Percentiles rank a stretch among this genome's conserved stretches.
phyloP scores from a whole-genome alignment of 441 rosid species.

The Bruguiera hainesii region DNA sequence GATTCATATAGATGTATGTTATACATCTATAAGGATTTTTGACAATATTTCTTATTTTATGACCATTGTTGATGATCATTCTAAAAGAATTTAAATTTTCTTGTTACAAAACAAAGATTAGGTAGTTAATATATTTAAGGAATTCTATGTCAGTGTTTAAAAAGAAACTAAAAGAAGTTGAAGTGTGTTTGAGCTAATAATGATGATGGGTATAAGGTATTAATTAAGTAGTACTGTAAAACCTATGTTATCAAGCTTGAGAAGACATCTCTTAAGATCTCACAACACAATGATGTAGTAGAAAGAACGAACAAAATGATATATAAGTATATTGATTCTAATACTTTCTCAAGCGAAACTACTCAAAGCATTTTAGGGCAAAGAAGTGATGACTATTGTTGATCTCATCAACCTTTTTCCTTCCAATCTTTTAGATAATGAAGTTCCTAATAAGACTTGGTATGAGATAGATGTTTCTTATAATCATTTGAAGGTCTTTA shows the following conservation, averaged over 20 bases:
- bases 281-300: background rate
- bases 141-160: background rate
- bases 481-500: background rate
- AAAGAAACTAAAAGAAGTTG: background rate
- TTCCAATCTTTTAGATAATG: background rate
- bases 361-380: background rate
- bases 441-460: background rate
- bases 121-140: background rate
- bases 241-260: background rate
- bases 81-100: background rate
- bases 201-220: background rate
- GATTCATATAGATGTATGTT: background rate
- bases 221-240: background rate
- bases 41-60: background rate
- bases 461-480: background rate
- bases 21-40: background rate
- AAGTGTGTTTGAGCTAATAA: background rate
- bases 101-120: background rate
- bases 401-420: background rate
- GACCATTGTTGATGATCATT: background rate
- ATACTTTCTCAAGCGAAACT: background rate
- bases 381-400: background rate
- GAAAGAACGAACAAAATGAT: background rate
- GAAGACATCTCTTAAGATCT: background rate
- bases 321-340: background rate